These are phyloP conservation scores for Acorus gramineus DNA, from an alignment of 106 monocot genomes.

Conservation along the genomic window DNA sequence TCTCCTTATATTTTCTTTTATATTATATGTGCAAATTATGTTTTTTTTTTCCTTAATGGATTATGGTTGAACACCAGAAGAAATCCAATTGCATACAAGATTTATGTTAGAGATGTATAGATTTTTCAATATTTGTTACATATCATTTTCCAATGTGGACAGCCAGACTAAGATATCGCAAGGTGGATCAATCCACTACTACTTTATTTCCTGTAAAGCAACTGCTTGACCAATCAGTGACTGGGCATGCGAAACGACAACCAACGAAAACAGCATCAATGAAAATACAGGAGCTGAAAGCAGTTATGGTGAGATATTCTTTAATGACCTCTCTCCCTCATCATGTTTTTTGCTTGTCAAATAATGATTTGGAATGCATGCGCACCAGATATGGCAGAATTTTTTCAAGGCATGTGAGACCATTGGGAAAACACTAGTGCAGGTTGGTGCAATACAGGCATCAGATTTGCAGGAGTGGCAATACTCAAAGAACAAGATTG, in stretches of 20 bases:
- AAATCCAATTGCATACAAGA: too few relatives aligned
- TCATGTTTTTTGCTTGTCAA: too few relatives aligned
- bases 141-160: slow-evolving; percentile 11
- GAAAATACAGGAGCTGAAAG: slow-evolving; percentile 21
- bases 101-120: too few relatives aligned
- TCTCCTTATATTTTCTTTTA: too few relatives aligned
- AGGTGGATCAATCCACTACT: background rate
- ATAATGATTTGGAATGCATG: too few relatives aligned
- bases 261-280: slow-evolving; percentile 21
- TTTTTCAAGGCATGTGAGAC: slow-evolving; percentile 19
- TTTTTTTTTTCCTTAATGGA: slow-evolving; percentile 2
- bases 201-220: slow-evolving; percentile 8
- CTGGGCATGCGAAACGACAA: slow-evolving; percentile 7
- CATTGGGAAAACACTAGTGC: slow-evolving; percentile 23
- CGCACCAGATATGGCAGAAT: slow-evolving; percentile 25
- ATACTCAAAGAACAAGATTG: slow-evolving; percentile 31
- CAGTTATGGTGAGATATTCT: slow-evolving; percentile 20
- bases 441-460: slow-evolving; percentile 14
- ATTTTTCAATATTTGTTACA: background rate
- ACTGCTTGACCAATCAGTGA: background rate
- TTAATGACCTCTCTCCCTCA: background rate
- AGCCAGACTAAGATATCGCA: slow-evolving; percentile 24
- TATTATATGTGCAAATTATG: background rate
- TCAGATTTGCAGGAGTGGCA: slow-evolving; percentile 32
- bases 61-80: slow-evolving; percentile 1